Base-by-base conservation (phyloP, 2,329 filamentous ascomycete genomes). In the Zymoseptoria passerinii region DNA sequence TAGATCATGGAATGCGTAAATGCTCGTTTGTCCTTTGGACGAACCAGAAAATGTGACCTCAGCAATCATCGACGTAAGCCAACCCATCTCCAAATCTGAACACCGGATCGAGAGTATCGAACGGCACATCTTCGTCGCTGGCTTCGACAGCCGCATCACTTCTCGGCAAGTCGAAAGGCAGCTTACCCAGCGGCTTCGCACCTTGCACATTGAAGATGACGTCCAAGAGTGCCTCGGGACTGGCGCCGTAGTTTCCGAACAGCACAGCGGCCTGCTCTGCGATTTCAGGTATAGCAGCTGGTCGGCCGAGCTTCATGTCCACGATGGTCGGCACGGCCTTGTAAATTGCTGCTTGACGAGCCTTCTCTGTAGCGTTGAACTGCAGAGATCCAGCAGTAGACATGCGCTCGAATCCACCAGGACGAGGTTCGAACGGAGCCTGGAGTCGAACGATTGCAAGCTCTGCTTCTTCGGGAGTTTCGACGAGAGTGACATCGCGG, bases 151-250 rank as follows among this genome's bases (percentile, higher is more conserved):
- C 78, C 50, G 68, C 71, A 61, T 74, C 72, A 5, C 75, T 78
- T 9, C 74, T 64, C 0, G 79, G 78, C 35, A 81, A 56, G 64
- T 81, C 78, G 64, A 79, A 79, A 0, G 77, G 78, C 58, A 80
- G 59, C 65, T 70, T 74, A 0, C 78, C 78, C 57, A 73, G 63
- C 0, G 78, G 78, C 10, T 65, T 63, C 7, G 69, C 71, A 1
- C 67, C 70, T 48, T 72, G 67, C 7, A 70, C 62, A 0, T 70
- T 71, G 56, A 79, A 74, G 0, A 78, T 59, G 0, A 79, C 68
- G 58, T 79, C 77, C 3, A 80, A 61, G 57, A 78, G 77, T 0
- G 76, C 77, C 0, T 76, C 72, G 0, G 68, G 65, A 16, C 71
- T 69, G 35, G 72, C 74, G 0, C 76, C 76, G 54, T 71, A 78